phyloP scores from a whole-genome alignment of 2,329 filamentous ascomycete species.

The Pyricularia grisea region DNA sequence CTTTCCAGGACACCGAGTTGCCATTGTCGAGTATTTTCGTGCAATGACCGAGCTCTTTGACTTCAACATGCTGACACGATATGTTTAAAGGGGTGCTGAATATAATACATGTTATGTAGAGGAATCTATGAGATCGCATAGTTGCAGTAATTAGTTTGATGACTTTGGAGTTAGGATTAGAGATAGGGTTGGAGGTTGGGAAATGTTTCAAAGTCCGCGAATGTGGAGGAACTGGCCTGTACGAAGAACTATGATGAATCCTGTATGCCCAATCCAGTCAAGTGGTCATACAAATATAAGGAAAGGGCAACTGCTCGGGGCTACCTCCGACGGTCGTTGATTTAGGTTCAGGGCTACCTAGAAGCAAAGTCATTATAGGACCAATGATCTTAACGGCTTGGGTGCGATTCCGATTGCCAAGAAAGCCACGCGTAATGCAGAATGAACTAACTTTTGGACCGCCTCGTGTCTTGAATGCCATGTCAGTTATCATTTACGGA shows the following conservation, averaged over 20 bases:
- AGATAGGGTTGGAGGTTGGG: neutral
- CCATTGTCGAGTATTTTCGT: neutral
- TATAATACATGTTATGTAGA: neutral
- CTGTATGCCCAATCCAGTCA: neutral
- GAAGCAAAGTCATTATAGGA: neutral
- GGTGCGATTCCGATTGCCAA: neutral
- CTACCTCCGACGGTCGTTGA: neutral
- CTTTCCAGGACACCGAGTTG: neutral
- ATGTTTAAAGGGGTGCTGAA: neutral
- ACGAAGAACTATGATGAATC: neutral
- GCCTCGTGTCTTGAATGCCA: neutral
- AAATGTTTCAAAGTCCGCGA: neutral
- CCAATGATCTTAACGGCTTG: neutral
- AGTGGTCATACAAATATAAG: too few relatives aligned
- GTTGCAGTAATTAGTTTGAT: neutral
- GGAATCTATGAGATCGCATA: neutral
- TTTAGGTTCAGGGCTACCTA: neutral
- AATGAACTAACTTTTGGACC: neutral
- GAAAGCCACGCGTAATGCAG: neutral
- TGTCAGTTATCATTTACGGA: neutral
- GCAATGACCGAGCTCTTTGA: neutral
- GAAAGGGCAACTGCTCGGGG: neutral
- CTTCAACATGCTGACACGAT: neutral
- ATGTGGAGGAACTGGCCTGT: too few relatives aligned
- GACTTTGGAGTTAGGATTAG: neutral